Conservation (phyloP, 106 monocot species). For the Apostasia shenzhenica region DNA sequence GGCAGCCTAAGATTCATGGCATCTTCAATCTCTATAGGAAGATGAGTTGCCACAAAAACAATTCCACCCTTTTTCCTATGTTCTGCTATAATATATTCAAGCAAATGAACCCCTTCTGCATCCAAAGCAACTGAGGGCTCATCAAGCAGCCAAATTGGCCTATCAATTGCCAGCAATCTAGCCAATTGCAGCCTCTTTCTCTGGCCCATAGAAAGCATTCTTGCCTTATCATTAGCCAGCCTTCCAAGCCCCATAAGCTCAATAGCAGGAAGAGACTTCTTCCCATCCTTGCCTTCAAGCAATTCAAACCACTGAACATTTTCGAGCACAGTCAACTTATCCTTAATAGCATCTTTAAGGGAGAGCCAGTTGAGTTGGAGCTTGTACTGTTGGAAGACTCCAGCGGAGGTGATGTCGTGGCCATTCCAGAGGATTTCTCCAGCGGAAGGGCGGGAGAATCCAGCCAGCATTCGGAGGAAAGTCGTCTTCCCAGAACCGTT, state of each 20-base stretch:
- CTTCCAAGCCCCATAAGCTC: slow-evolving; percentile 91
- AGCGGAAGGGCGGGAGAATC: slow-evolving; percentile 90
- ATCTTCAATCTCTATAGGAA: slow-evolving; percentile 86
- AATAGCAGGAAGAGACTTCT: slow-evolving; percentile 34
- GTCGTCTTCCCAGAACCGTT: slow-evolving; percentile 99
- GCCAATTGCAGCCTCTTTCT: slow-evolving; percentile 90
- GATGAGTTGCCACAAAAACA: slow-evolving; percentile 87
- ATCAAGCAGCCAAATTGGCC: slow-evolving; percentile 96
- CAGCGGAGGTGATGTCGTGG: slow-evolving; percentile 76
- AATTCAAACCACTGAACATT: slow-evolving; percentile 96
- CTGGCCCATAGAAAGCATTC: slow-evolving; percentile 98
- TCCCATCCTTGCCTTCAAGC: slow-evolving; percentile 81
- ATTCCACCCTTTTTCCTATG: slow-evolving; percentile 89
- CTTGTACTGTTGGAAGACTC: slow-evolving; percentile 92
- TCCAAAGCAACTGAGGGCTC: slow-evolving; percentile 97
- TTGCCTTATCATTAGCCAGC: slow-evolving; percentile 81
- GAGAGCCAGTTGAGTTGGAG: slow-evolving; percentile 96
- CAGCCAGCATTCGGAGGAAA: slow-evolving; percentile 90
- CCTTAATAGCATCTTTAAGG: slow-evolving; percentile 76
- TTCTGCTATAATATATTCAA: slow-evolving; percentile 81
- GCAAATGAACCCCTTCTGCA: slow-evolving; percentile 60
- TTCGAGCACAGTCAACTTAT: slow-evolving; percentile 74
- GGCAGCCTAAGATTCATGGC: slow-evolving; percentile 76
- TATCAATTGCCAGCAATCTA: slow-evolving; percentile 71
- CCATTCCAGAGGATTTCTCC: slow-evolving; percentile 95